Base-by-base conservation (phyloP, 2,329 filamentous ascomycete species). In the Exophiala aquamarina region DNA sequence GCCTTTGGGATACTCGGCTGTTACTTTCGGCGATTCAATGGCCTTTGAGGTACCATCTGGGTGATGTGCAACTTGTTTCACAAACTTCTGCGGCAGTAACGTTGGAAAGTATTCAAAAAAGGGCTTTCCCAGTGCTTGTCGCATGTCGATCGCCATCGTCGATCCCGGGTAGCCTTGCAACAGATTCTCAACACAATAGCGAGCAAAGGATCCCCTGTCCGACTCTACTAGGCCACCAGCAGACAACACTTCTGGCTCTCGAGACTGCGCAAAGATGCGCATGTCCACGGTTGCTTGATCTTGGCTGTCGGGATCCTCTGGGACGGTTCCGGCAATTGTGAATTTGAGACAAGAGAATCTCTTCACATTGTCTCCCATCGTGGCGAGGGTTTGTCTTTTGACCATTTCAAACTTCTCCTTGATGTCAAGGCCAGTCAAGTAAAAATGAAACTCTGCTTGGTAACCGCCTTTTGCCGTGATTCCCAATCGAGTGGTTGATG, bases 281-380 rank as follows among this genome's bases (percentile, higher is more conserved):
- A 74, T 58, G 48, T 71, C 72, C 2, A 69, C 72, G 3, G 72
- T 75, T 17, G 69, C 66, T 2, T 63, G 55, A 2, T 66, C 52
- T 54, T 76, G 71, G 13, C 53, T 64, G 1, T 50, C 41, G 2
- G 72, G 71, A 31, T 74, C 68, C 8, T 50, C 15, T 6, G 59
- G 58, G 3, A 69, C 63, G 1, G 64, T 60, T n/a, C 69, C 70
- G 4, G 70, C 17, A 19, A 70, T 59, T 57, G 78, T 75, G 41
- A 79, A 78, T 29, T 46, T 78, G 74, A 14, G 79, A 62, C 3
- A 73, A 77, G 70, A 37, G 78, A 66, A 38, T 49, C 33, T 38
- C 8, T 41, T 52, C 47, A 47, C 44, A 66, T 57, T 9, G 35
- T 62, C 21, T 15, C 32, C 55, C 20, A 68, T 54, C 7, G 35